These are phyloP conservation scores for Phialemonium atrogriseum DNA, from an alignment of 2,329 filamentous ascomycete species.

Conservation along the genomic window DNA sequence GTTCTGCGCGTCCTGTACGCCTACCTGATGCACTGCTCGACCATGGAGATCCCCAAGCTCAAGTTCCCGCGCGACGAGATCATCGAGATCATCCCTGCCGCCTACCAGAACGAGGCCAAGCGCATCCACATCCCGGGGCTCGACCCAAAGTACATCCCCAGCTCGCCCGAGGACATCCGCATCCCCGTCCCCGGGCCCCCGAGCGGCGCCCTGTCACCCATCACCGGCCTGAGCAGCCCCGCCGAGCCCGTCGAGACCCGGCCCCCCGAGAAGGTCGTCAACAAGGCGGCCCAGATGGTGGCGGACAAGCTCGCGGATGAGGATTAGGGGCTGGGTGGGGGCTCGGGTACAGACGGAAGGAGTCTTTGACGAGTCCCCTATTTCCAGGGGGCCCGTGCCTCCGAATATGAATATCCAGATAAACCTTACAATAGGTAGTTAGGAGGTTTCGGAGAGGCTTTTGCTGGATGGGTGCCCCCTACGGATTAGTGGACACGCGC, in stretches of 20 bases:
- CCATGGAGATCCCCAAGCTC: constrained; percentile 84
- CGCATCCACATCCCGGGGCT: constrained; percentile 74
- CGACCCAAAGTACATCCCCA: constrained; percentile 60
- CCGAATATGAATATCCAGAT: no score
- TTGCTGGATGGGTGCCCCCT: no score
- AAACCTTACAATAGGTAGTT: no score
- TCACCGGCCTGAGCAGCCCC: constrained; percentile 39
- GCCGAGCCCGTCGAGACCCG: constrained; percentile 31
- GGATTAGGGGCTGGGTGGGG: constrained; percentile 23
- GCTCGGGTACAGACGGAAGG: no score
- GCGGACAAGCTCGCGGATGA: constrained; percentile 45
- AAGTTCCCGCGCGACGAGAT: constrained; percentile 95
- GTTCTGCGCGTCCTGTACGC: constrained; percentile 96
- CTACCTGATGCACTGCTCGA: constrained; percentile 97
- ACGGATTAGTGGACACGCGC: no score
- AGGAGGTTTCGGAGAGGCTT: no score
- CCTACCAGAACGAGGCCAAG: constrained; percentile 93
- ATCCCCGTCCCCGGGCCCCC: constrained; percentile 57
- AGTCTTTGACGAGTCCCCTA: no score
- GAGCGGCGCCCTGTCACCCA: constrained; percentile 33
- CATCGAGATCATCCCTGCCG: constrained; percentile 95
- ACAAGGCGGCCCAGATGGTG: constrained; percentile 40
- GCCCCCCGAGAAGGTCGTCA: constrained; percentile 40
- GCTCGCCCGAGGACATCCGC: constrained; percentile 72
- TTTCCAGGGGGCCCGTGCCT: no score